Conservation (phyloP, 1,284 basidiomycete genomes). For the Cryptococcus sp. region DNA sequence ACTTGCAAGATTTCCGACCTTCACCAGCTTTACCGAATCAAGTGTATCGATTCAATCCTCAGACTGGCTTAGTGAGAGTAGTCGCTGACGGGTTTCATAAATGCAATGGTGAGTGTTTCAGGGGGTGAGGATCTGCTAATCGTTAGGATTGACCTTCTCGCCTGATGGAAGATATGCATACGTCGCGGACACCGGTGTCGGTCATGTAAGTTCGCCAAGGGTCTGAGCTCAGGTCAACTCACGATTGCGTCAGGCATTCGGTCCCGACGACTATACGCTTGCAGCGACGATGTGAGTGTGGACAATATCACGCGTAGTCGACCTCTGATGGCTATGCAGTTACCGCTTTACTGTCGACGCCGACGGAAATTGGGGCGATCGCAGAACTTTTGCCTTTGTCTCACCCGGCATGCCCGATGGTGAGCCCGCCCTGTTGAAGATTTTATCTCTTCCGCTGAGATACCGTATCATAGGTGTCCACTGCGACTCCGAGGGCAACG, state of each 20-base stretch:
- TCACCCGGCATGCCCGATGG: slow-evolving; percentile 66
- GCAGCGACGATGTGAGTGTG: too few species aligned
- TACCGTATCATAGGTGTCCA: slow-evolving; percentile 52
- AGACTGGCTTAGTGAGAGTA: slow-evolving; percentile 63
- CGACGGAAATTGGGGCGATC: slow-evolving; percentile 62
- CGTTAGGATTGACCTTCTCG: slow-evolving; percentile 67
- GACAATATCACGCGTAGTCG: too few species aligned
- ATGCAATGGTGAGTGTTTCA: slow-evolving; percentile 41
- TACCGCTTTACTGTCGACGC: slow-evolving; percentile 70
- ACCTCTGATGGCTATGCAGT: slow-evolving; percentile 47
- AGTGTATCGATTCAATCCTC: slow-evolving; percentile 70
- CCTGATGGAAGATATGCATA: slow-evolving; percentile 67
- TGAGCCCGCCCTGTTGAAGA: background rate
- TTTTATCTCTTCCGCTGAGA: too few species aligned
- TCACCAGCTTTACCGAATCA: slow-evolving; percentile 66
- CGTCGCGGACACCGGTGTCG: slow-evolving; percentile 57
- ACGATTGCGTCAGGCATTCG: too few species aligned
- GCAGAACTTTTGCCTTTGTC: slow-evolving; percentile 68
- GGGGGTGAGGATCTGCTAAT: too few species aligned
- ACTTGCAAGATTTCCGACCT: slow-evolving; percentile 67
- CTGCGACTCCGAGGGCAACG: slow-evolving; percentile 64
- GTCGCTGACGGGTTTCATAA: slow-evolving; percentile 66
- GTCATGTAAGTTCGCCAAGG: slow-evolving; percentile 3
- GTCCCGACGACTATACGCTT: too few species aligned
- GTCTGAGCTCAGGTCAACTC: too few species aligned